Base-by-base conservation (phyloP, 2,329 filamentous ascomycete genomes). In the Cryphonectria japonica region DNA sequence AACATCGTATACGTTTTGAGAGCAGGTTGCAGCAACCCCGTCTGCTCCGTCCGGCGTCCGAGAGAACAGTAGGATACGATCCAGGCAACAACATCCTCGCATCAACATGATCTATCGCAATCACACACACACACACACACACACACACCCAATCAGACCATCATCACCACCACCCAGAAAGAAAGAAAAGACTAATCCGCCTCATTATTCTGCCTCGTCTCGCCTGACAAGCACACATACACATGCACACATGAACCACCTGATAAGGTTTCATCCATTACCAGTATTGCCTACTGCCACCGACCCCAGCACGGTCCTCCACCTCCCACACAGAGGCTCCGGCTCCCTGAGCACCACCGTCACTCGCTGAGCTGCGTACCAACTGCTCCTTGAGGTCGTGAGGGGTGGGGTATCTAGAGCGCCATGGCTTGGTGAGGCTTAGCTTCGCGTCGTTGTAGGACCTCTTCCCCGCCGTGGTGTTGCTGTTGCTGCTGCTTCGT, bases 371-470 rank as follows among this genome's bases (percentile, higher is more conserved):
- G 19, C 54, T 66, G 41, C 26, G 43, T 4, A 63, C 66, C 26
- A 73, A 19, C 22, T 46, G 69, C 63, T 64, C 69, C 60, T 71
- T 73, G 34, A 73, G 69, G 29, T 71, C 66, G 52, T 50, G 71
- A 14, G 71, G 71, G 9, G 71, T 73, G n/a, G 71, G 71, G 29
- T 73, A 73, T 41, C 71, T 67, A 29, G 60, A 73, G 19, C 71
- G 67, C 71, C 71, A 73, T 14, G 71, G 71, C 69, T 71, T 69
- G 13, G 46, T 34, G 52, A 50, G 71, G 64, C 71, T 73, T 34
- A 73, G 34, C 34, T 32, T 71, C 54, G 52, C 16, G 43, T 73
- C 69, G 43, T 73, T 71, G 66, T 69, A 67, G 14, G 37, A 34
- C 14, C 54, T 57, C 29, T 68, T 34, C n/a, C n/a, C 29, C 13